These are phyloP conservation scores for Aspergillus floridensis DNA, from an alignment of 2,329 filamentous ascomycete species.

Conservation along the genomic window DNA sequence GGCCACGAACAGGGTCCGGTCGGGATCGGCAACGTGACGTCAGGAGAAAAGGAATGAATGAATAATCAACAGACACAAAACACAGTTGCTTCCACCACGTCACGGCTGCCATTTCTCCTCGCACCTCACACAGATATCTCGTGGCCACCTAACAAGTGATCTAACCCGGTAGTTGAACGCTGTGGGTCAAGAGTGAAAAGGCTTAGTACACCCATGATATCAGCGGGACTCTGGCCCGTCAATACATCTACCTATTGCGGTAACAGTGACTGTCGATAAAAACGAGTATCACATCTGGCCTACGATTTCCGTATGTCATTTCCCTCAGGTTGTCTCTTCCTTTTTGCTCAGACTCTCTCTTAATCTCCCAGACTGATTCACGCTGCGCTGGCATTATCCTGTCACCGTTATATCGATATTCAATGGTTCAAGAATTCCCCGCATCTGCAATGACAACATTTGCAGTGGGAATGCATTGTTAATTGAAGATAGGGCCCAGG, in stretches of 20 bases:
- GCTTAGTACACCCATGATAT: neutral
- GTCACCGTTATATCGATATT: no score
- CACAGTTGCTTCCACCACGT: neutral
- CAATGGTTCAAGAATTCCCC: neutral
- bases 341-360: no score
- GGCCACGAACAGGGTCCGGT: neutral
- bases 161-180: neutral
- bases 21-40: conserved; percentile 5
- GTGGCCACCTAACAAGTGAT: neutral
- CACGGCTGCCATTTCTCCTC: neutral
- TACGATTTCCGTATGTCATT: no score
- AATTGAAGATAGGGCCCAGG: neutral
- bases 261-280: no score
- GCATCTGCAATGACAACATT: neutral
- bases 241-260: neutral
- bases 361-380: no score
- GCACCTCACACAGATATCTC: neutral
- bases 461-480: neutral
- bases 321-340: no score
- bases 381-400: neutral
- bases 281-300: no score
- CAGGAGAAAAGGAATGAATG: neutral
- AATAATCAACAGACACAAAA: no score
- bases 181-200: neutral
- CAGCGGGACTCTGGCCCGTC: neutral